Evolutionary conservation across 768 basidiomycete genomes (phyloP).

Genomic region (Tulasnella calospora): DNA sequence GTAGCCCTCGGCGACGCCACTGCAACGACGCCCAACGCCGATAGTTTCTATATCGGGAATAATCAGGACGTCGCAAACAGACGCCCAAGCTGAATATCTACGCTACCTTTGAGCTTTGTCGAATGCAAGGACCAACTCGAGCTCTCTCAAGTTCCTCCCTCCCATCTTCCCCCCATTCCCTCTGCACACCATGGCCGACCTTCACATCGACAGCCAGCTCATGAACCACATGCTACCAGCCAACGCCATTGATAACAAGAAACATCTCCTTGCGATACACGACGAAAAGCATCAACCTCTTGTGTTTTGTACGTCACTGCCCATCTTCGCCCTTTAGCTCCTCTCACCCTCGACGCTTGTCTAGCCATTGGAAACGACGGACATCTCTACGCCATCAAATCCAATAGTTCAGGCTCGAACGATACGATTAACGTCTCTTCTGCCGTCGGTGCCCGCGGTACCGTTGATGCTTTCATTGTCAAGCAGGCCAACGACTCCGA

Average conservation of each 20-base stretch:
- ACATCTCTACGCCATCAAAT: background rate
- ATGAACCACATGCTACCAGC: conserved; percentile 6
- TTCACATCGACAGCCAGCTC: conserved; percentile 8
- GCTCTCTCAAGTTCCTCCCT: background rate
- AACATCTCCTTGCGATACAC: background rate
- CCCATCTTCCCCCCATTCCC: background rate
- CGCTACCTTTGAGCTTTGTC: background rate
- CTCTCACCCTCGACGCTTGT: background rate
- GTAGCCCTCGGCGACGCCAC: background rate
- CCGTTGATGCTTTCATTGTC: background rate
- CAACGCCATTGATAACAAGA: background rate
- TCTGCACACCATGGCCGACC: background rate
- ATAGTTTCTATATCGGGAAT: background rate
- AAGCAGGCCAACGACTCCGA: background rate
- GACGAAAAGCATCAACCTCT: conserved; percentile 7
- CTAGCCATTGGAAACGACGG: conserved; percentile 1
- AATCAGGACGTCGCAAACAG: background rate
- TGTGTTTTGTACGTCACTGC: background rate
- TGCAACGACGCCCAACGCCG: background rate
- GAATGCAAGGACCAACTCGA: background rate
- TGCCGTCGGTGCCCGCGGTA: background rate
- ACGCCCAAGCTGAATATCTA: background rate
- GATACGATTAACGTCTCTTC: background rate
- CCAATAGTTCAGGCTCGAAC: background rate
- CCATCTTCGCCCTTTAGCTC: background rate